Conservation (phyloP, 768 basidiomycete genomes). For the Ramaria rubella region DNA sequence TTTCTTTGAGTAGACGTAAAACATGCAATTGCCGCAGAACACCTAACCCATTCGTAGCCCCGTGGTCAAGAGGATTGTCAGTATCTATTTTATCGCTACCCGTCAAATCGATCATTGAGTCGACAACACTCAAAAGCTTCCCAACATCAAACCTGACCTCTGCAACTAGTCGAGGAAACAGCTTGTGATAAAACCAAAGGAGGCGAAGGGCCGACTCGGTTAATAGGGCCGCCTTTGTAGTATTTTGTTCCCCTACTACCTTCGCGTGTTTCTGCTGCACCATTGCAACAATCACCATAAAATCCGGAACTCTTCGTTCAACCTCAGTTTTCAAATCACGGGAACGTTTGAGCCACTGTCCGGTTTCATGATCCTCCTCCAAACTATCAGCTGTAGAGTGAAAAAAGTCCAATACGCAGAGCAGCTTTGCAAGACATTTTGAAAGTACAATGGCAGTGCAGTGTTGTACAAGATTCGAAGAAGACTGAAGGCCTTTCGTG, state of each 20-base stretch:
- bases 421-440: slow-evolving; percentile 70
- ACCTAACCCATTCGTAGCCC: slow-evolving; percentile 34
- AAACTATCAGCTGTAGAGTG: slow-evolving; percentile 43
- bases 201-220: slow-evolving; percentile 76
- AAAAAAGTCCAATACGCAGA: slow-evolving; percentile 44
- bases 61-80: slow-evolving; percentile 20
- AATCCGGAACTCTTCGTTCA: slow-evolving; percentile 74
- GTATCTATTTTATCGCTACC: neutral
- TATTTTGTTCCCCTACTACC: slow-evolving; percentile 18
- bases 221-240: slow-evolving; percentile 53
- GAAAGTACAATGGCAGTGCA: slow-evolving; percentile 73
- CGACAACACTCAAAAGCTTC: slow-evolving; percentile 56
- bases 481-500: slow-evolving; percentile 73
- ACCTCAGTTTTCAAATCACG: slow-evolving; percentile 71
- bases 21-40: slow-evolving; percentile 72
- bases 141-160: slow-evolving; percentile 85
- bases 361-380: slow-evolving; percentile 54
- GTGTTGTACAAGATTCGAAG: slow-evolving; percentile 75
- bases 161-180: slow-evolving; percentile 63
- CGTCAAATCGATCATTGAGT: slow-evolving; percentile 16
- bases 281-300: slow-evolving; percentile 79
- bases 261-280: slow-evolving; percentile 44
- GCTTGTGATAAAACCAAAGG: slow-evolving; percentile 79
- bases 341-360: slow-evolving; percentile 65
- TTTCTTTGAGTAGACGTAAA: slow-evolving; percentile 63